phyloP scores from a whole-genome alignment of 2,329 filamentous ascomycete genomes.

The Neonectria neomacrospora region DNA sequence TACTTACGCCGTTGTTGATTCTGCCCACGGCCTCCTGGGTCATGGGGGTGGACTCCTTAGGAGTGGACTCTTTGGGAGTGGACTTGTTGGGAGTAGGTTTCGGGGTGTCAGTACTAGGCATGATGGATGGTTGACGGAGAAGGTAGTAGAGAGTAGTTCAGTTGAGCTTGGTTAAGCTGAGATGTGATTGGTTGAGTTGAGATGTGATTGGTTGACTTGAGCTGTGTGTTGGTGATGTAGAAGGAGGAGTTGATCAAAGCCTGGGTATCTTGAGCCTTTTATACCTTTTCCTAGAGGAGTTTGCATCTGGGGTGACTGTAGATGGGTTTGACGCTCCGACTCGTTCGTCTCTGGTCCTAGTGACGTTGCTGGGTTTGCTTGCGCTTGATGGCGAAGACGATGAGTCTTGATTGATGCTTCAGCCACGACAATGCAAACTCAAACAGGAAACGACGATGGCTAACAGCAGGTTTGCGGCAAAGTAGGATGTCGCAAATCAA shows the following conservation, averaged over 20 bases:
- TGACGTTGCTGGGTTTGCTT: background rate
- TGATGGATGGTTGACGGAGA: conserved; percentile 1
- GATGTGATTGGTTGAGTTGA: conserved; percentile 4
- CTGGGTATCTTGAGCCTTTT: conserved; percentile 14
- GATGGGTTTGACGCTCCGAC: background rate
- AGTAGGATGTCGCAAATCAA: background rate
- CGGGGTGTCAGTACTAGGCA: conserved; percentile 15
- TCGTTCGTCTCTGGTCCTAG: background rate
- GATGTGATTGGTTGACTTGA: background rate
- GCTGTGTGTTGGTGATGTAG: conserved; percentile 11
- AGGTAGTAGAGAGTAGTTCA: conserved; percentile 4
- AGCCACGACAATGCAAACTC: background rate
- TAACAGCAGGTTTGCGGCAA: background rate
- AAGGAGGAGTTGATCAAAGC: conserved; percentile 1
- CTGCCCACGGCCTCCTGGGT: conserved; percentile 25
- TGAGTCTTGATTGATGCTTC: background rate
- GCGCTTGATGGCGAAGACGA: background rate
- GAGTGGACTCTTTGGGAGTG: too few species aligned
- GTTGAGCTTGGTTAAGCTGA: conserved; percentile 13
- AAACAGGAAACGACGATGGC: background rate
- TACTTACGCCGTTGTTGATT: conserved; percentile 17
- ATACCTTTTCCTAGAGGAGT: conserved; percentile 13
- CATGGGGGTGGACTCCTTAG: background rate
- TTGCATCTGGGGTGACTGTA: background rate
- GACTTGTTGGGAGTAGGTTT: too few species aligned